These are phyloP conservation scores for Neurospora sp. DNA, from an alignment of 495 filamentous ascomycete genomes.

Conservation along the genomic window DNA sequence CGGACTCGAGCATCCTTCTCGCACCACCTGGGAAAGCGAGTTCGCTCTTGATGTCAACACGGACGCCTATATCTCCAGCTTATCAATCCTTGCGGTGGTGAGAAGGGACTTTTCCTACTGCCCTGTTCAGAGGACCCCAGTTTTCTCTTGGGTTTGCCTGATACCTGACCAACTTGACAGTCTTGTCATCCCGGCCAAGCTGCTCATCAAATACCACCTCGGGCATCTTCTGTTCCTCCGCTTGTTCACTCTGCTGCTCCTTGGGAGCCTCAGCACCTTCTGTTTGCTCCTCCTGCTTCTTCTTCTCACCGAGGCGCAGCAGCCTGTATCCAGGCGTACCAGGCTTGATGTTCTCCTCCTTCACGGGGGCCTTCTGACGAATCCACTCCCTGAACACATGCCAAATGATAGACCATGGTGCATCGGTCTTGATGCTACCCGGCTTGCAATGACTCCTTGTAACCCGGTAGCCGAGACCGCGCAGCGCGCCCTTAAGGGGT, in stretches of 20 bases:
- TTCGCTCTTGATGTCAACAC: not conserved
- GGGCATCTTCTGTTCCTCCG: constrained; percentile 25
- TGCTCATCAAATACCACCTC: constrained; percentile 74
- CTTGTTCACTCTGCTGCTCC: constrained; percentile 6
- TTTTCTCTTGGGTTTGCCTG: constrained; percentile 81
- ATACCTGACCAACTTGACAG: constrained; percentile 64
- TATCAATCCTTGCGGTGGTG: not conserved
- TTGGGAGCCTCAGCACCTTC: constrained; percentile 17
- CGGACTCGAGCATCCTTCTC: not conserved
- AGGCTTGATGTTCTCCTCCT: constrained; percentile 53
- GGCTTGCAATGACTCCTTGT: constrained; percentile 79
- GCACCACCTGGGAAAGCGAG: not conserved
- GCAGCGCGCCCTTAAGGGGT: constrained; percentile 68
- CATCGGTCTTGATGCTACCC: constrained; percentile 84
- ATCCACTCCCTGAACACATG: constrained; percentile 90
- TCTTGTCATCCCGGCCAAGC: constrained; percentile 56
- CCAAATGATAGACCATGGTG: constrained; percentile 82
- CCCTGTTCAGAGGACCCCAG: constrained; percentile 85
- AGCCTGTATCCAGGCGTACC: constrained; percentile 62
- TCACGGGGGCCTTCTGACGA: constrained; percentile 64
- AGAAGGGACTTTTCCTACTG: constrained; percentile 36
- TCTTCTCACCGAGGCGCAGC: constrained; percentile 25
- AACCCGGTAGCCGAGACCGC: constrained; percentile 66
- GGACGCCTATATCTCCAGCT: not conserved
- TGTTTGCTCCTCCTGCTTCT: constrained; percentile 5